Conservation (phyloP, 2,329 filamentous ascomycete genomes). For the Aspergillus unguis region DNA sequence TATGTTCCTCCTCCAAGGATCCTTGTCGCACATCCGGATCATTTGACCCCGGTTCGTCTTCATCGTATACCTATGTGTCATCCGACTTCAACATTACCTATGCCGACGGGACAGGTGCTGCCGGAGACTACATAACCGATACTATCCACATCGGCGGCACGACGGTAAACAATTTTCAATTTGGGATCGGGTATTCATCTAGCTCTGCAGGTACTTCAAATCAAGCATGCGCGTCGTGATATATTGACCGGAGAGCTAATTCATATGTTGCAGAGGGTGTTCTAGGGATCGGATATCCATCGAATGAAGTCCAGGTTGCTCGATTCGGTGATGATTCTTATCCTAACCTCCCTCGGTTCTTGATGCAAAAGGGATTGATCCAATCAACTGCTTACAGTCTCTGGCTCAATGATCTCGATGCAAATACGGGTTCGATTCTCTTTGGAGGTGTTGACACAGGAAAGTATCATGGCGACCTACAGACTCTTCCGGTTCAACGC, state of each 20-base stretch:
- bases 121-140: slow-evolving; percentile 78
- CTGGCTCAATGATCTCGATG: slow-evolving; percentile 69
- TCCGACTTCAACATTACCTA: slow-evolving; percentile 84
- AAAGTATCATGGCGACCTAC: slow-evolving; percentile 60
- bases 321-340: slow-evolving; percentile 53
- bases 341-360: slow-evolving; percentile 64
- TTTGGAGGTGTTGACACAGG: slow-evolving; percentile 72
- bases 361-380: slow-evolving; percentile 61
- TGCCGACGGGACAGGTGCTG: slow-evolving; percentile 72
- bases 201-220: slow-evolving; percentile 42
- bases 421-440: slow-evolving; percentile 64
- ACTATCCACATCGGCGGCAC: slow-evolving; percentile 56
- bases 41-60: slow-evolving; percentile 59
- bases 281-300: slow-evolving; percentile 75
- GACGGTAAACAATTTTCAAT: slow-evolving; percentile 52
- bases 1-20: slow-evolving; percentile 43
- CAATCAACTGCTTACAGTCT: slow-evolving; percentile 68
- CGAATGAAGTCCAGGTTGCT: slow-evolving; percentile 64
- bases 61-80: slow-evolving; percentile 70
- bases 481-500: slow-evolving; percentile 64
- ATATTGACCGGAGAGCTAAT: background rate
- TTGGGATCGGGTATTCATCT: slow-evolving; percentile 58
- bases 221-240: background rate
- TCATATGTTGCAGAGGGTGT: slow-evolving; percentile 60
- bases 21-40: slow-evolving; percentile 50